These are phyloP conservation scores for Ambrosiella xylebori DNA, from an alignment of 2,329 filamentous ascomycete genomes.

Conservation along the genomic window DNA sequence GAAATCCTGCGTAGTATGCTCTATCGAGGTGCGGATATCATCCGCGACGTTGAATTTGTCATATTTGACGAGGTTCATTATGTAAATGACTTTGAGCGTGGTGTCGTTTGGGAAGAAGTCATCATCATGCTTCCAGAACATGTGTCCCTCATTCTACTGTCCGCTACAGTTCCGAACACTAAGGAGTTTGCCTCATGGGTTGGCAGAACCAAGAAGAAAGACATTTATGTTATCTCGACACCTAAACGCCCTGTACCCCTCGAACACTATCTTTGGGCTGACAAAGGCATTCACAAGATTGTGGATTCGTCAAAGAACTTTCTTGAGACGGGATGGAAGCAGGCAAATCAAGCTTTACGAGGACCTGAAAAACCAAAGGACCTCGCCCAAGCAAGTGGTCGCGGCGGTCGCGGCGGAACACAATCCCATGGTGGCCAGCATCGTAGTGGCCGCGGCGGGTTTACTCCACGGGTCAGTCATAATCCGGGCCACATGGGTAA, in stretches of 20 bases:
- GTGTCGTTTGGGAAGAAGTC: constrained; percentile 98
- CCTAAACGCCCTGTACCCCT: constrained; percentile 86
- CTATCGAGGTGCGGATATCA: constrained; percentile 86
- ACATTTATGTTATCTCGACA: constrained; percentile 97
- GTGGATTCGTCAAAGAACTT: constrained; percentile 87
- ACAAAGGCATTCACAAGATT: constrained; percentile 84
- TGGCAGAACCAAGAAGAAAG: constrained; percentile 90
- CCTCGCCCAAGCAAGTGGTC: background rate
- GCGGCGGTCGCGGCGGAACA: constrained; percentile 15
- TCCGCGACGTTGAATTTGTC: constrained; percentile 93
- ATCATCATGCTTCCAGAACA: constrained; percentile 99
- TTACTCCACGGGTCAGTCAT: constrained; percentile 40
- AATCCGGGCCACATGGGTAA: constrained; percentile 74
- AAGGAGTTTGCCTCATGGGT: constrained; percentile 98
- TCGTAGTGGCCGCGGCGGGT: constrained; percentile 35
- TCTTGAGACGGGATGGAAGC: constrained; percentile 84
- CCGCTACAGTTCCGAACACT: constrained; percentile 92
- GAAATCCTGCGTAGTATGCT: constrained; percentile 97
- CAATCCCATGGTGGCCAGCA: constrained; percentile 26
- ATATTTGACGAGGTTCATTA: constrained; percentile 99
- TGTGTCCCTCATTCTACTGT: constrained; percentile 85
- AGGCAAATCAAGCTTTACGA: constrained; percentile 66
- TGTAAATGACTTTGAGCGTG: constrained; percentile 87
- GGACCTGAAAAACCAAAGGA: constrained; percentile 52
- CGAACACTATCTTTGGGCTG: constrained; percentile 92